Evolutionary conservation across 495 filamentous ascomycete species (phyloP), one percentile per base, ranked within the genome.

Genomic region (Friedmanniomyces simplex): DNA sequence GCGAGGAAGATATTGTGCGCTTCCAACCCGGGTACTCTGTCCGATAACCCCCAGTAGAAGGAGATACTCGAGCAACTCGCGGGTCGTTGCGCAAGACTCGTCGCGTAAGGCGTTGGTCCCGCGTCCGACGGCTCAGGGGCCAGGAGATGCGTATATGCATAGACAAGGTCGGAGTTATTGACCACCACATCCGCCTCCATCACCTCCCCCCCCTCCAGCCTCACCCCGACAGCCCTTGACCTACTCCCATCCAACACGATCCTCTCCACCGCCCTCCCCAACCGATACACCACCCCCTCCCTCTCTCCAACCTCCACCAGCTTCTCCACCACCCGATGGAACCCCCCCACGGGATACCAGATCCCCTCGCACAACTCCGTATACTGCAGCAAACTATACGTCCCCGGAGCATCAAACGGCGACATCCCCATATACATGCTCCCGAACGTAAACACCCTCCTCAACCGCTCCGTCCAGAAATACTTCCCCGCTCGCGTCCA

Each of bases 381-480:
- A 68, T 87, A 88, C 65, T 87, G 84, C 42, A 87, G 71, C 61
- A 88, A 70, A 26, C 76, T 81, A 70, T 87, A 88, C 21, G 84
- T 88, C 1, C 79, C 82, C 6, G 84, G 84, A 0, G 84, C 84
- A 55, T 85, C 81, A 67, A 82, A 87, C 1, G 84, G 84, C 57
- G 72, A 78, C 84, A 88, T 88, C 0, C 84, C 84, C 75, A 87
- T 82, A 63, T 88, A 88, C 84, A 87, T 88, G 58, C 80, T 85
- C 28, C 79, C 82, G 66, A 87, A 87, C 11, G 83, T 86, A 62
- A 86, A 86, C 0, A 81, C 82, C 14, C 84, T 68, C 46, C 82
- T 71, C 65, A 87, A 64, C 55, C 83, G 71, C 62, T 87, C 83
- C 0, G 81, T 82, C 70, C 73, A 77, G 66, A 87, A 86, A 63